Conservation (phyloP, 2,329 filamentous ascomycete genomes). For the Plectosphaerella sp. region DNA sequence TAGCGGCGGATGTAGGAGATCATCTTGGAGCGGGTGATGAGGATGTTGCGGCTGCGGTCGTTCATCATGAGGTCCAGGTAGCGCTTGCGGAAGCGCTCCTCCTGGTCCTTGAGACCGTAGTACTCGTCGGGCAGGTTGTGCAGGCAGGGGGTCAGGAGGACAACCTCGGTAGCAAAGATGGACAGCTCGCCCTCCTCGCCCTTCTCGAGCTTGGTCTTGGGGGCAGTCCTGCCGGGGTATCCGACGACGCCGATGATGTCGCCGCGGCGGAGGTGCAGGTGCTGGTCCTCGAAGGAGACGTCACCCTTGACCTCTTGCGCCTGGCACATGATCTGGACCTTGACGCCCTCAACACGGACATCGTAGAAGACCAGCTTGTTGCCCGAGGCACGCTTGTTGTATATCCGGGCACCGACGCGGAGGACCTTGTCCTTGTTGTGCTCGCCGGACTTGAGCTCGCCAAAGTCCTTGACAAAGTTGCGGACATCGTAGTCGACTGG, state of each 20-base stretch:
- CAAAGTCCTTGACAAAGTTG: slow-evolving; percentile 75
- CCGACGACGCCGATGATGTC: slow-evolving; percentile 89
- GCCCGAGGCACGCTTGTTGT: slow-evolving; percentile 78
- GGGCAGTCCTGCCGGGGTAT: slow-evolving; percentile 77
- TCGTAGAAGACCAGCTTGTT: slow-evolving; percentile 92
- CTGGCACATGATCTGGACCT: slow-evolving; percentile 91
- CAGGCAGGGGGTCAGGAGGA: slow-evolving; percentile 84
- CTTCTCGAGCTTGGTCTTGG: slow-evolving; percentile 78
- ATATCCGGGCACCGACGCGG: slow-evolving; percentile 79
- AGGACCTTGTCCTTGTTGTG: slow-evolving; percentile 70
- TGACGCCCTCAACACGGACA: slow-evolving; percentile 58
- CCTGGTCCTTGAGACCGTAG: slow-evolving; percentile 93
- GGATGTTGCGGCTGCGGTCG: slow-evolving; percentile 75
- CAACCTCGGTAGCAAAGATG: slow-evolving; percentile 83
- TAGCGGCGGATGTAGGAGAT: slow-evolving; percentile 83
- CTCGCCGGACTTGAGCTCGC: slow-evolving; percentile 84
- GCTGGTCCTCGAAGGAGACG: slow-evolving; percentile 77
- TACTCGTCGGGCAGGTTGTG: slow-evolving; percentile 87
- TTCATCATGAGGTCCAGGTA: slow-evolving; percentile 98
- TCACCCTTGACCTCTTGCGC: slow-evolving; percentile 69
- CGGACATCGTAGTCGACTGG: slow-evolving; percentile 78
- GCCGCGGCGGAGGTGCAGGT: slow-evolving; percentile 82
- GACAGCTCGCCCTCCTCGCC: slow-evolving; percentile 86
- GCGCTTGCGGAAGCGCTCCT: slow-evolving; percentile 86
- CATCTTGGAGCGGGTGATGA: slow-evolving; percentile 83